Evolutionary conservation across 805 yeast genomes (phyloP), one percentile per base, ranked within the genome.

Genomic region (Candida pseudoglaebosa): DNA sequence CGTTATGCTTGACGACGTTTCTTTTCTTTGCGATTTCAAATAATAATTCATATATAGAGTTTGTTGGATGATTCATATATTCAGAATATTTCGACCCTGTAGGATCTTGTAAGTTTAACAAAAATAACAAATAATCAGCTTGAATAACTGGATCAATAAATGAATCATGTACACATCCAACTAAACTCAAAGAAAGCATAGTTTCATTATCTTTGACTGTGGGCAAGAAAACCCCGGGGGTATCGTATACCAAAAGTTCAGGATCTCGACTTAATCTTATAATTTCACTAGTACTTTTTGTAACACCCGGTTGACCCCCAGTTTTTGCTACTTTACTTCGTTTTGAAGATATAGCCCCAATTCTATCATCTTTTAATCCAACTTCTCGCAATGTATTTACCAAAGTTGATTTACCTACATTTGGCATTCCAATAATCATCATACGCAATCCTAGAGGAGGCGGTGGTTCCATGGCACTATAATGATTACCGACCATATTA

Each of bases 161-260:
- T 12, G 74, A 72, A 4, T 76, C 65, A 41, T 79, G 79, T 4
- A 90, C 83, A 34, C 93, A 82, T 1, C 95, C 95, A 26, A 84
- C 78, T 14, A 89, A 61, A 1, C 85, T 71, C 28, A 90, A 67
- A 2, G 81, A 74, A 17, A 91, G 64, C 93, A 90, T 86, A 1
- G 88, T 78, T 44, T 80, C 78, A 3, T 73, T 57, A 43, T 75
- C 73, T 34, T 73, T 71, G 7, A 80, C 84, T 15, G 78, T 77
- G 0, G 99, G 98, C 9, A 88, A 60, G 41, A 87, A 78, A 3
- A 93, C 90, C 1, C 99, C 99, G 0, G 99, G 99, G 0, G 97
- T 85, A 56, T 93, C 99, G 49, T 84, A 78, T 5, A 90, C 66
- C 42, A 78, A 71, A 2, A 91, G 73, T 24, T 77, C 79, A 0